Evolutionary conservation across 2,329 filamentous ascomycete species (phyloP).

Genomic region (Fusarium nygamai): DNA sequence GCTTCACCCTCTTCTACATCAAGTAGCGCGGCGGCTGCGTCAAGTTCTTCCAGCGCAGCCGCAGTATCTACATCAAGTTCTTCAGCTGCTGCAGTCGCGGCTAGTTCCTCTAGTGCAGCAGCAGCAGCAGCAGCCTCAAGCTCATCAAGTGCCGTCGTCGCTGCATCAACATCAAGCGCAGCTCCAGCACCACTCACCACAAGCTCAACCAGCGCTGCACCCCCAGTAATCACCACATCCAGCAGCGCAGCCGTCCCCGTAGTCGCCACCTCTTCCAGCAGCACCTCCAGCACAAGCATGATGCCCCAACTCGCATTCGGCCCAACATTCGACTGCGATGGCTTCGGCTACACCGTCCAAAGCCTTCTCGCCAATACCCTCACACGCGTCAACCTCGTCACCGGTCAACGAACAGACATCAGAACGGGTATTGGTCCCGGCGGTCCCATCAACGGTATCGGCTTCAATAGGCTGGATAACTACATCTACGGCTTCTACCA

Average conservation of each 20-base stretch:
- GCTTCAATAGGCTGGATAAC: constrained; percentile 35
- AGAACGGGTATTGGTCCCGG: not conserved
- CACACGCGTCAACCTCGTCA: constrained; percentile 11
- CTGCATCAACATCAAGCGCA: not conserved
- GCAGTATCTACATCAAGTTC: not conserved
- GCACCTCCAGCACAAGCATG: not conserved
- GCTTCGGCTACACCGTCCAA: constrained; percentile 16
- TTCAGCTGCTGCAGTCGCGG: not conserved
- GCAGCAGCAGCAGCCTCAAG: not conserved
- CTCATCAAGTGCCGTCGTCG: not conserved
- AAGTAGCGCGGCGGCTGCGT: not conserved
- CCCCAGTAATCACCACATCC: not conserved
- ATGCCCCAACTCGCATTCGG: constrained; percentile 1
- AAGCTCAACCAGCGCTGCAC: not conserved
- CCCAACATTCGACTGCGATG: constrained; percentile 27
- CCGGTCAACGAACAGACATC: not conserved
- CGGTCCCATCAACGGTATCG: constrained; percentile 23
- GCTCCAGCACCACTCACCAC: not conserved
- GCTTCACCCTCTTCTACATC: not conserved
- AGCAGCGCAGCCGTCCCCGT: not conserved
- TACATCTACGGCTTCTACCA: constrained; percentile 36
- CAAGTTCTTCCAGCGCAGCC: not conserved
- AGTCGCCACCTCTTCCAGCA: not conserved
- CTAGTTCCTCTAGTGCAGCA: not conserved
- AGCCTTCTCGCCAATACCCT: not conserved